A percentile compares a stretch with the other conserved stretches of the same genome.
phyloP scores from a whole-genome alignment of 2,329 filamentous ascomycete species.

The Fusarium pseudocircinatum region DNA sequence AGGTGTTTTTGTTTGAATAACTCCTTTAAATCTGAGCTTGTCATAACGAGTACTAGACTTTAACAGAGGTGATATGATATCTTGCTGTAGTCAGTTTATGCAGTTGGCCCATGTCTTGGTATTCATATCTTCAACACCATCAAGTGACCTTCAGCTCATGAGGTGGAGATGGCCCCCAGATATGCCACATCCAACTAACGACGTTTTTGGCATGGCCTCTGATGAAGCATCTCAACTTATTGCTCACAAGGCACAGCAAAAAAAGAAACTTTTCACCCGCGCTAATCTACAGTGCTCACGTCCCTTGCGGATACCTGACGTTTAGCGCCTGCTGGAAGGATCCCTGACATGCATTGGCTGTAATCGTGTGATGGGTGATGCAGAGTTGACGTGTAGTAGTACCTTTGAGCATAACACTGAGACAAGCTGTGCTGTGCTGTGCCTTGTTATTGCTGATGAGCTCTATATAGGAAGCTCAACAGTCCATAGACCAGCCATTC shows the following conservation, averaged over 20 bases:
- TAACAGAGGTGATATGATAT: neutral
- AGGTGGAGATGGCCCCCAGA: conserved; percentile 25
- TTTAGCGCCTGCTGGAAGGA: conserved; percentile 23
- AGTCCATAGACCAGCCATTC: neutral
- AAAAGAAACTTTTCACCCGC: conserved; percentile 30
- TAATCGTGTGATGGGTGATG: conserved; percentile 26
- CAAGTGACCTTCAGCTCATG: neutral
- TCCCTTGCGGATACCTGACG: conserved; percentile 25
- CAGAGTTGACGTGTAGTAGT: conserved; percentile 28
- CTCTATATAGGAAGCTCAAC: neutral
- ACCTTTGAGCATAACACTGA: neutral
- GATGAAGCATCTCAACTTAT: conserved; percentile 21
- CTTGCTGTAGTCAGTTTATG: neutral
- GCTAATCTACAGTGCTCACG: conserved; percentile 30
- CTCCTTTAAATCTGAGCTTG: neutral
- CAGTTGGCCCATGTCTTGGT: neutral
- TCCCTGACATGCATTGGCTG: conserved; percentile 11
- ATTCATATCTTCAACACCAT: neutral
- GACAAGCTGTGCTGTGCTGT: neutral
- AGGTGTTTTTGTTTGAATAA: neutral
- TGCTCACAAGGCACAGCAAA: conserved; percentile 26
- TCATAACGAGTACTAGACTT: neutral
- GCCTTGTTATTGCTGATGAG: neutral
- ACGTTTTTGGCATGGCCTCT: conserved; percentile 31
- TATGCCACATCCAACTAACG: conserved; percentile 15